Evolutionary conservation across 116 monocot genomes (phyloP).

Genomic region (Dioscorea cayenensis): DNA sequence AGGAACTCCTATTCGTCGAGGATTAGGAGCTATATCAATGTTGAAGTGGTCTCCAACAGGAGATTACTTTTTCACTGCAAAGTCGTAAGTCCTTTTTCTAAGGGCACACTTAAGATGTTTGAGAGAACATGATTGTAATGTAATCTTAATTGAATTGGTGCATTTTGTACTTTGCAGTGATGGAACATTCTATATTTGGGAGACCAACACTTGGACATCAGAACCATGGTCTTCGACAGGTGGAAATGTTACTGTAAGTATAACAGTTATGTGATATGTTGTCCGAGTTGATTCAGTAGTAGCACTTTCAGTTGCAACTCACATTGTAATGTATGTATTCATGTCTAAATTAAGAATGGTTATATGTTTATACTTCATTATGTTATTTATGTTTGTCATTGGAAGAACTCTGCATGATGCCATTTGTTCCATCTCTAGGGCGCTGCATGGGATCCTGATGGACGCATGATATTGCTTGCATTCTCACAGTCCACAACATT

Average conservation of each 20-base stretch:
- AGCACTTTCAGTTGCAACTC: no score
- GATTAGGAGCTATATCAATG: constrained; percentile 72
- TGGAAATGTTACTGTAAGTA: constrained; percentile 82
- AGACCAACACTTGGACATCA: constrained; percentile 98
- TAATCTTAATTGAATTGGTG: no score
- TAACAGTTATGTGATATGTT: background rate
- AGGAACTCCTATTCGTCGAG: constrained; percentile 88
- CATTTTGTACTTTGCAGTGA: constrained; percentile 36
- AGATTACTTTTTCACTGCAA: constrained; percentile 90
- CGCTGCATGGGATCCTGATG: constrained; percentile 92
- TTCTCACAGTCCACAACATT: constrained; percentile 77
- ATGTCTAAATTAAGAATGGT: no score
- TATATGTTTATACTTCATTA: background rate
- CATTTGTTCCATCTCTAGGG: constrained; percentile 33
- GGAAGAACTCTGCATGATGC: background rate
- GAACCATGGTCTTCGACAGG: constrained; percentile 89
- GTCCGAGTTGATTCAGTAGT: background rate
- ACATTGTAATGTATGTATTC: no score
- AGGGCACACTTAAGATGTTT: no score
- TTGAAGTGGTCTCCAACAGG: constrained; percentile 91
- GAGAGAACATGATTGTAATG: no score
- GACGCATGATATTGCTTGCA: constrained; percentile 74
- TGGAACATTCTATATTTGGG: constrained; percentile 99
- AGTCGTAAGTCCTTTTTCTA: constrained; percentile 25
- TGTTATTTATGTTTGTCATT: background rate